Base-by-base conservation (phyloP, 495 filamentous ascomycete genomes). In the Penicillium coprophilum region DNA sequence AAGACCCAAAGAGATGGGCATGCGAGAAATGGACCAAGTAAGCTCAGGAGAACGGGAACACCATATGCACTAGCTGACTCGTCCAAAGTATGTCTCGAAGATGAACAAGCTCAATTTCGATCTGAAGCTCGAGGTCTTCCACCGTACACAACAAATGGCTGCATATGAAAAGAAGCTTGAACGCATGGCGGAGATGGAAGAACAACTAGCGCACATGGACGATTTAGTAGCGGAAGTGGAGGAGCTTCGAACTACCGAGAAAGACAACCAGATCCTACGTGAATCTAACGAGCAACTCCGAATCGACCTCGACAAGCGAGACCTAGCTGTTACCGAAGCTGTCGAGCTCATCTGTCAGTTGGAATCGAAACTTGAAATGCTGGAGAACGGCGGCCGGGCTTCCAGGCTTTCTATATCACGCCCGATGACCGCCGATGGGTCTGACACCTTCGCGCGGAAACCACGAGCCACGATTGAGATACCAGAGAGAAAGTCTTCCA, bases 21-120 rank as follows among this genome's bases (percentile, higher is more conserved):
- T 80, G 32, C 69, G 73, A 32, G 79, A 80, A 58, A 80, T 74
- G 71, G 77, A 80, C 55, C 67, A 81, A 60, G 78, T 80, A 54
- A 59, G 69, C 64, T 39, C 23, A 15, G 19, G 13, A 31, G 15
- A 28, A 28, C 21, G 38, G 1, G 20, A n/a, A 24, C 21, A 3
- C n/a, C 17, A 32, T 56, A 10, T 19, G 46, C 50, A 46, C 17
- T 30, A 40, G 12, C 54, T 61, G 36, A 58, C 49, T 46, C 56
- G 12, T 38, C 30, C 55, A 12, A 57, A 80, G 73, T 76, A 80
- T 56, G 71, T 82, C 46, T 83, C 80, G 2, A 89, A 82, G 46
- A 73, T 96, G 44, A 86, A 87, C 64, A 95, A 95, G 63, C 83
- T 93, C 64, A 94, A 96, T 62, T 97, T 96, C 64, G 89, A 92